Evolutionary conservation across 2,329 filamentous ascomycete genomes (phyloP).

Genomic region (Tolypocladium inflatum): DNA sequence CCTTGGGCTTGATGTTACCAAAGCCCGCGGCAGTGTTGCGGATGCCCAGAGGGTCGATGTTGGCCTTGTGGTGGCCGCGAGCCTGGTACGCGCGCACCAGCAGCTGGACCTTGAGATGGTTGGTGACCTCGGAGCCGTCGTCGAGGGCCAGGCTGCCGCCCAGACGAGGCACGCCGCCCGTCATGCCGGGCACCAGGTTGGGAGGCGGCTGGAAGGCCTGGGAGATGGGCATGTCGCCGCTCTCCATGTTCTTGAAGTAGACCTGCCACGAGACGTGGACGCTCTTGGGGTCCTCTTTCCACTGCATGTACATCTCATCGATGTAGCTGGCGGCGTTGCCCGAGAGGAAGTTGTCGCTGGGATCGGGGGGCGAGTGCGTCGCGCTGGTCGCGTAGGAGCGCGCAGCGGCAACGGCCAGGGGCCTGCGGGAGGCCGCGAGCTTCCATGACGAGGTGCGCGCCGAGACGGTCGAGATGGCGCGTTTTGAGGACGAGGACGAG

Average conservation of each 20-base stretch:
- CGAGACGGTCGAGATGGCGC: constrained; percentile 32
- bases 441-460: constrained; percentile 32
- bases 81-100: constrained; percentile 96
- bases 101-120: constrained; percentile 96
- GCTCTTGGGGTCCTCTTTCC: constrained; percentile 86
- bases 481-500: constrained; percentile 26
- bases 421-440: constrained; percentile 35
- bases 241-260: constrained; percentile 99
- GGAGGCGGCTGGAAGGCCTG: constrained; percentile 95
- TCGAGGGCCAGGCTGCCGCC: constrained; percentile 59
- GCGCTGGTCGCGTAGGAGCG: constrained; percentile 45
- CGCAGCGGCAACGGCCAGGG: constrained; percentile 39
- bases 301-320: constrained; percentile 98
- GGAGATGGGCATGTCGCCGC: constrained; percentile 92
- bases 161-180: constrained; percentile 65
- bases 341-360: constrained; percentile 92
- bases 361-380: constrained; percentile 52
- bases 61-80: constrained; percentile 94
- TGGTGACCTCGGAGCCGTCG: constrained; percentile 74
- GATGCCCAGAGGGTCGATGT: constrained; percentile 93
- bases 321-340: constrained; percentile 98
- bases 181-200: constrained; percentile 75
- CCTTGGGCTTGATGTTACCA: constrained; percentile 80
- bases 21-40: constrained; percentile 67
- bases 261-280: constrained; percentile 98